A percentile compares a stretch with the other conserved stretches of the same genome.
These are phyloP conservation scores for Nakaseomyces nivariensis DNA, from an alignment of 1,139 yeast genomes.

Conservation along the genomic window DNA sequence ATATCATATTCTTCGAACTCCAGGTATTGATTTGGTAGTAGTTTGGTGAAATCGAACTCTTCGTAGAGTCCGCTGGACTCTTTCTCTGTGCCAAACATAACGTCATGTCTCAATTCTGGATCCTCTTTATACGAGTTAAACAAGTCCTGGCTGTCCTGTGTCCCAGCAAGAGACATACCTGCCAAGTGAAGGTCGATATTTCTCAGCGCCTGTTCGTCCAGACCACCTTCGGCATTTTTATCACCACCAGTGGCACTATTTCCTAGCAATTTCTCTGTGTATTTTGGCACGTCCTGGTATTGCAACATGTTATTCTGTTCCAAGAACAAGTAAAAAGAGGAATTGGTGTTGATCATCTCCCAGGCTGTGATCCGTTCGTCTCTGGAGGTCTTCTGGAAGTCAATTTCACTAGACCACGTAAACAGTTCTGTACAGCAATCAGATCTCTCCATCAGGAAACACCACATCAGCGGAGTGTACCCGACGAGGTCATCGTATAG, in stretches of 20 bases:
- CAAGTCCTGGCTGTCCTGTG: constrained; percentile 19
- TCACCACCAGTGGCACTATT: background rate
- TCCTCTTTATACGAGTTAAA: constrained; percentile 8
- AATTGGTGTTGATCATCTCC: constrained; percentile 32
- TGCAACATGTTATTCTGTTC: constrained; percentile 32
- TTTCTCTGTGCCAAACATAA: background rate
- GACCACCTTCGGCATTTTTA: constrained; percentile 8
- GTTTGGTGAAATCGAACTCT: constrained; percentile 27
- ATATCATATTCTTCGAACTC: constrained; percentile 61
- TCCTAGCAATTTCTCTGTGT: background rate
- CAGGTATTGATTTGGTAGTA: constrained; percentile 33
- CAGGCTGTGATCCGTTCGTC: constrained; percentile 29
- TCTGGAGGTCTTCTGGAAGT: constrained; percentile 25
- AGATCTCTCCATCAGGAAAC: constrained; percentile 32
- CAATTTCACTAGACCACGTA: constrained; percentile 34
- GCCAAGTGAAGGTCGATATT: constrained; percentile 46
- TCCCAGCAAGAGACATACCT: constrained; percentile 22
- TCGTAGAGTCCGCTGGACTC: background rate
- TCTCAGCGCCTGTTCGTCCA: constrained; percentile 1
- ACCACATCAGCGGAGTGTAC: constrained; percentile 44
- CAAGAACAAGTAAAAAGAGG: constrained; percentile 32
- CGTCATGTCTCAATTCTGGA: background rate
- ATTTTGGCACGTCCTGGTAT: constrained; percentile 7
- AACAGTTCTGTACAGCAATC: constrained; percentile 32
- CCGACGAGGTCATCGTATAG: constrained; percentile 32